Conservation (phyloP, 2,329 filamentous ascomycete genomes). For the Alternaria hordeiaustralica region DNA sequence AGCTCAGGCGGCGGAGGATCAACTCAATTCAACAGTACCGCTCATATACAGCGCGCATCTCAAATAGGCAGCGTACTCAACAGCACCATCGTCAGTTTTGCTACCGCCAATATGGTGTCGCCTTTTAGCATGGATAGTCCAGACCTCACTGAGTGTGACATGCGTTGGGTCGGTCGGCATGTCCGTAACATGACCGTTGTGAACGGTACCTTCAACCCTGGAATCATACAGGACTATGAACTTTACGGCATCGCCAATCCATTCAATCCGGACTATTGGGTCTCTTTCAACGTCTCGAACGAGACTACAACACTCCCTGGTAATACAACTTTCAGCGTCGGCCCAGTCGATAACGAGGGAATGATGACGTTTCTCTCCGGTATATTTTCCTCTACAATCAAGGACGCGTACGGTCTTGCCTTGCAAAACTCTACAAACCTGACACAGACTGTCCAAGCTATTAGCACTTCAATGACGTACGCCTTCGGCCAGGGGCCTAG, state of each 20-base stretch:
- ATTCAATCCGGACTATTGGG: background rate
- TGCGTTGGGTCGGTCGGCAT: background rate
- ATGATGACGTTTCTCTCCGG: background rate
- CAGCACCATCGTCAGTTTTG: background rate
- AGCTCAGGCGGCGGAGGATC: background rate
- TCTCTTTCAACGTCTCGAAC: background rate
- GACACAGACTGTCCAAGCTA: background rate
- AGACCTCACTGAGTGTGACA: background rate
- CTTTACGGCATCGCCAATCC: background rate
- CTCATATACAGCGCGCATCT: background rate
- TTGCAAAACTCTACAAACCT: background rate
- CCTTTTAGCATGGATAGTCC: background rate
- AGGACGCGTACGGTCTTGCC: background rate
- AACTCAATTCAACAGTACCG: background rate
- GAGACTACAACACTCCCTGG: background rate
- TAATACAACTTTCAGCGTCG: background rate
- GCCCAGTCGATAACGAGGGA: background rate
- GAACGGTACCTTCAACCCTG: constrained; percentile 2
- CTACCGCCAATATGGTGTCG: background rate
- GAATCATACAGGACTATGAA: background rate
- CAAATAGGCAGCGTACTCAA: background rate
- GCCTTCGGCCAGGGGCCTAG: background rate
- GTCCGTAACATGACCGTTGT: background rate
- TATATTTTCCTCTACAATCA: background rate
- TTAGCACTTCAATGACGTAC: background rate